Evolutionary conservation across 2,329 filamentous ascomycete genomes (phyloP), one percentile per base, ranked within the genome.

Genomic region (Corynespora cassiicola): DNA sequence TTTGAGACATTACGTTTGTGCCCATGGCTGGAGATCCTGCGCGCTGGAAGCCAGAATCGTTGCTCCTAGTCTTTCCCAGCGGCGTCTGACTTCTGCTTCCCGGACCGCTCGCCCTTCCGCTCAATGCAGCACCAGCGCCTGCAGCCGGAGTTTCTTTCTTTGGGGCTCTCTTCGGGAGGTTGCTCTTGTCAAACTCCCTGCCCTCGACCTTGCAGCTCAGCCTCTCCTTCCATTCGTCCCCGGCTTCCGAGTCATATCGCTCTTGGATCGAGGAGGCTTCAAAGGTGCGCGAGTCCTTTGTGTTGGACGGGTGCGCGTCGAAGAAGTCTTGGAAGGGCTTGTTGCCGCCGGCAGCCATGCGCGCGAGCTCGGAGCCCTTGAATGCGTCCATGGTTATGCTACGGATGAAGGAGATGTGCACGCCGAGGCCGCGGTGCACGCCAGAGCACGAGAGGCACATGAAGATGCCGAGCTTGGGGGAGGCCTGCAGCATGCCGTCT

Each of bases 331-430:
- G 86, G 86, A 90, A 97, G 11, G 84, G 80, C 46, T 87, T 84
- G 72, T 99, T 99, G 36, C 94, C 94, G 29, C 92, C 94, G 15
- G 87, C 77, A 42, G 91, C 84, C 94, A 99, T 97, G 54, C 91
- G 87, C 71, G 89, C 86, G 61, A 97, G 92, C 72, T 99, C 94
- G 59, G 81, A 81, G 50, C 84, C 82, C 71, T 99, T 99, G 78
- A 99, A 97, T 40, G 90, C 90, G 74, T 99, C 94, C 94, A 99
- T 99, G 47, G 90, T 96, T 63, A 97, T 94, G 61, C 88, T 94
- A 44, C 94, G 87, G 50, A 99, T 91, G 74, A 99, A 99, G 66
- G 90, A 96, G 70, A 99, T 96, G 76, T 99, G 94, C 22, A 99
- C 94, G 46, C 94, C 94, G 19, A 99, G 83, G 3, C 90, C 90